phyloP scores from a whole-genome alignment of 306 rosid genomes.

The Cucurbita moschata region DNA sequence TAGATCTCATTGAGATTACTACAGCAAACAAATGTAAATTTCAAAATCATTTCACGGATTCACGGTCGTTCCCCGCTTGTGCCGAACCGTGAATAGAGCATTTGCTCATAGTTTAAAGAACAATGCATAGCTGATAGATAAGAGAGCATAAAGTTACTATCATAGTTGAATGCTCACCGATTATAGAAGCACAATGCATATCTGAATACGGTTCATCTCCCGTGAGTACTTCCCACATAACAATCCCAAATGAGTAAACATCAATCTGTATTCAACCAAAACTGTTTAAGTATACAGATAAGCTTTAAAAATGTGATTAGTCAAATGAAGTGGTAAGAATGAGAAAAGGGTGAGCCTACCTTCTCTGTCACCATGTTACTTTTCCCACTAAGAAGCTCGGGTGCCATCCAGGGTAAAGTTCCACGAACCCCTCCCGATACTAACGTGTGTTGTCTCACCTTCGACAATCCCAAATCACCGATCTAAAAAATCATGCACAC shows the following conservation, averaged over 20 bases:
- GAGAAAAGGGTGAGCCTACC: conserved; percentile 19
- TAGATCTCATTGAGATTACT: too few relatives aligned
- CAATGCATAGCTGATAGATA: background rate
- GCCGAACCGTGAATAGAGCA: too few relatives aligned
- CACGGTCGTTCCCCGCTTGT: too few relatives aligned
- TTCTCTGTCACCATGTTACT: conserved; percentile 94
- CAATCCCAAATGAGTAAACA: conserved; percentile 95
- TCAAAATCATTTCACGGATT: too few relatives aligned
- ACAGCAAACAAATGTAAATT: too few relatives aligned
- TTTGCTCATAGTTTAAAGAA: background rate
- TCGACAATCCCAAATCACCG: conserved; percentile 96
- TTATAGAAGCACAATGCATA: conserved; percentile 96
- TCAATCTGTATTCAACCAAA: conserved; percentile 50
- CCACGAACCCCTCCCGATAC: conserved; percentile 99
- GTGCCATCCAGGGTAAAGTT: conserved; percentile 99
- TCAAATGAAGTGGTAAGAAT: background rate
- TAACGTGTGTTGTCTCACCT: conserved; percentile 89
- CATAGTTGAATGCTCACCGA: conserved; percentile 43
- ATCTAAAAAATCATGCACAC: conserved; percentile 35
- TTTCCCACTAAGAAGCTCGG: conserved; percentile 97
- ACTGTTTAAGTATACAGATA: background rate
- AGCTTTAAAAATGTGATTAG: background rate
- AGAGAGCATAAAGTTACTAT: background rate
- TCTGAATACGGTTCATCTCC: conserved; percentile 94
- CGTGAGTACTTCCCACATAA: conserved; percentile 97